phyloP scores from a whole-genome alignment of 306 rosid species.

The Trifolium dubium region DNA sequence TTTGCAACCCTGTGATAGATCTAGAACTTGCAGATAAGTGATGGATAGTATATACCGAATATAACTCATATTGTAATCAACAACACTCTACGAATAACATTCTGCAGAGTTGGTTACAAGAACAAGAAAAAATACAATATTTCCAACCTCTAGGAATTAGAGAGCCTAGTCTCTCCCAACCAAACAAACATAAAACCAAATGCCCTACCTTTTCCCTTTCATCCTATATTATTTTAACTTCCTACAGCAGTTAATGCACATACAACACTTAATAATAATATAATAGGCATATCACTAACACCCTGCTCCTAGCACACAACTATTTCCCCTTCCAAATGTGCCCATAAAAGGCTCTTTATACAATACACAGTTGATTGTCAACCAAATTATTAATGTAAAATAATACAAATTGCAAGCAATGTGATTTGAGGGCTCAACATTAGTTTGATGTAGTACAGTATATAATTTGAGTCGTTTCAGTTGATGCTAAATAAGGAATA shows the following conservation, averaged over 20 bases:
- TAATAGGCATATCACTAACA: background rate
- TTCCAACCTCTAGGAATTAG: too few species aligned
- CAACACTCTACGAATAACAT: too few species aligned
- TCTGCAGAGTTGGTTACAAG: too few species aligned
- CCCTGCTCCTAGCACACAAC: constrained; percentile 33
- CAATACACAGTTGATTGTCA: constrained; percentile 1
- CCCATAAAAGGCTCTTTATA: constrained; percentile 13
- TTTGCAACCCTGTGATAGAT: background rate
- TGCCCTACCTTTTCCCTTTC: background rate
- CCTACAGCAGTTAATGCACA: background rate
- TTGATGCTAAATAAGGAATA: constrained; percentile 1
- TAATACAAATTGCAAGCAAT: constrained; percentile 7
- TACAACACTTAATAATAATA: background rate
- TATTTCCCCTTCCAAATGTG: constrained; percentile 15
- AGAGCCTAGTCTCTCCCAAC: background rate
- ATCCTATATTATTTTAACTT: background rate
- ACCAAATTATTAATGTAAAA: constrained; percentile 4
- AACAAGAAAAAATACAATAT: too few species aligned
- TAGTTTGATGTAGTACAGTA: constrained; percentile 17
- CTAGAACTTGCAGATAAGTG: too few species aligned
- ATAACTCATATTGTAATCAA: too few species aligned
- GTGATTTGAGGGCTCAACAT: background rate
- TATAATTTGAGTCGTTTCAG: constrained; percentile 1
- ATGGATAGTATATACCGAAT: too few species aligned
- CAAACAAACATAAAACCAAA: background rate